phyloP scores from a whole-genome alignment of 2,329 filamentous ascomycete species.

The Aspergillus phoenicis region DNA sequence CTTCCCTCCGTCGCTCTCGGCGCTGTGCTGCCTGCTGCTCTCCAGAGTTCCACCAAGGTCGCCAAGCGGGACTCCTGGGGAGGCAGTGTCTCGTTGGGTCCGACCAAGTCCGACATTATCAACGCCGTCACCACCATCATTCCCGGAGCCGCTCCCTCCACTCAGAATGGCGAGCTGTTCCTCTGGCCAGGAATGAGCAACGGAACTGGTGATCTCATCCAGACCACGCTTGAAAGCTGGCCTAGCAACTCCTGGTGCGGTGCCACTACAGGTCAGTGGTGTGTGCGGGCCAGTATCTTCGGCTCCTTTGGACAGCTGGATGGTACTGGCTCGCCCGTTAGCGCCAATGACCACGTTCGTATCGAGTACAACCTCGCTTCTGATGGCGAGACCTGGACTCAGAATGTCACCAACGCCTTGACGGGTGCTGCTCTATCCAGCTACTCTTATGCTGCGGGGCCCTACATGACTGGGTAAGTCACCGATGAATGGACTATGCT shows the following conservation, averaged over 20 bases:
- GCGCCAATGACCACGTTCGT: constrained; percentile 35
- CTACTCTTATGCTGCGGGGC: constrained; percentile 39
- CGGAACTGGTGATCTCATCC: constrained; percentile 48
- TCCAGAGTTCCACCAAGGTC: constrained; percentile 4
- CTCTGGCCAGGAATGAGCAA: constrained; percentile 52
- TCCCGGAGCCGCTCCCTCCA: constrained; percentile 41
- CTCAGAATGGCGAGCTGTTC: constrained; percentile 44
- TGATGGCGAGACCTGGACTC: constrained; percentile 34
- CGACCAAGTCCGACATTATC: constrained; percentile 42
- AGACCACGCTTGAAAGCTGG: constrained; percentile 48
- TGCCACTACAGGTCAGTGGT: constrained; percentile 44
- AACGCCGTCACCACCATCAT: constrained; percentile 46
- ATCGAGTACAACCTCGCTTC: constrained; percentile 30
- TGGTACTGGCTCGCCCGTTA: constrained; percentile 20
- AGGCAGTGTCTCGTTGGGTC: constrained; percentile 43
- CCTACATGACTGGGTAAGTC: constrained; percentile 39
- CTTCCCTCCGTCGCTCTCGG: neutral
- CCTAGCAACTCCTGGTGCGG: constrained; percentile 47
- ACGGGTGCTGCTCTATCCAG: constrained; percentile 39
- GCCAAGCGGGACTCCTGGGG: constrained; percentile 40
- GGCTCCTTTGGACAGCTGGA: constrained; percentile 47
- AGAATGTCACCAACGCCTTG: constrained; percentile 41
- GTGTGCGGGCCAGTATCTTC: constrained; percentile 46
- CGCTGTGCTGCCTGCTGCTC: constrained; percentile 22
- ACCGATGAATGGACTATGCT: too few species aligned